Conservation (phyloP, 2,329 filamentous ascomycete genomes). For the Cylindrodendrum hubeiense region DNA sequence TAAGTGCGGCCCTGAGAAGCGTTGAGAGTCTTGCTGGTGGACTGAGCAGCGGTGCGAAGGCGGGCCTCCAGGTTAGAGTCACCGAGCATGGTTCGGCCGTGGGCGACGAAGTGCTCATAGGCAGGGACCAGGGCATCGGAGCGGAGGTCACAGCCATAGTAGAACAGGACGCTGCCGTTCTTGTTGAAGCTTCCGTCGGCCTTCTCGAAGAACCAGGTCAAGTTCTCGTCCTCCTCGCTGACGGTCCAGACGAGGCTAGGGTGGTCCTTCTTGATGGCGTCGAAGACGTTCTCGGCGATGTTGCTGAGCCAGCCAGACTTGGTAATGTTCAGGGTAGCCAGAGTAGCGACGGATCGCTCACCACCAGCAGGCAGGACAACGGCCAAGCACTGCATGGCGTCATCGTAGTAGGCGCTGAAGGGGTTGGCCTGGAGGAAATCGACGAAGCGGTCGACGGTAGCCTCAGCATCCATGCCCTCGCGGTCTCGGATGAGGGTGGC, state of each 20-base stretch:
- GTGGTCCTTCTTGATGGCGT: conserved; percentile 93
- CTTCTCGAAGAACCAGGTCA: conserved; percentile 99
- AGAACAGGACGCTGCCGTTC: conserved; percentile 92
- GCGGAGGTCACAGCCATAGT: conserved; percentile 88
- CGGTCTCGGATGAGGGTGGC: conserved; percentile 84
- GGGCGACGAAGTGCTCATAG: conserved; percentile 85
- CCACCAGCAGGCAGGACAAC: conserved; percentile 83
- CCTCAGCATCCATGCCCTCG: conserved; percentile 83
- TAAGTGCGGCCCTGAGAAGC: conserved; percentile 39
- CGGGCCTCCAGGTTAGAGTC: conserved; percentile 91
- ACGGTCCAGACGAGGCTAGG: conserved; percentile 96
- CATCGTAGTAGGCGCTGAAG: conserved; percentile 96
- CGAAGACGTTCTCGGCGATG: conserved; percentile 94
- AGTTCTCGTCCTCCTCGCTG: conserved; percentile 93
- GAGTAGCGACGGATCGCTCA: conserved; percentile 78
- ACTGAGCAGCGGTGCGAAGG: conserved; percentile 81
- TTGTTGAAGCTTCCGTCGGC: conserved; percentile 90
- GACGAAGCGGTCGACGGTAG: conserved; percentile 89
- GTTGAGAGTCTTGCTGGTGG: conserved; percentile 68
- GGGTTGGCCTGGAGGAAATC: conserved; percentile 80
- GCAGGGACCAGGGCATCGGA: conserved; percentile 82
- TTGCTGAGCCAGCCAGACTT: conserved; percentile 96
- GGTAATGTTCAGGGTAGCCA: conserved; percentile 92
- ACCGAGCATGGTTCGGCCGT: conserved; percentile 88
- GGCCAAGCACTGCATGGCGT: conserved; percentile 91